phyloP scores from a whole-genome alignment of 768 basidiomycete species.

The Pisolithus microcarpus region DNA sequence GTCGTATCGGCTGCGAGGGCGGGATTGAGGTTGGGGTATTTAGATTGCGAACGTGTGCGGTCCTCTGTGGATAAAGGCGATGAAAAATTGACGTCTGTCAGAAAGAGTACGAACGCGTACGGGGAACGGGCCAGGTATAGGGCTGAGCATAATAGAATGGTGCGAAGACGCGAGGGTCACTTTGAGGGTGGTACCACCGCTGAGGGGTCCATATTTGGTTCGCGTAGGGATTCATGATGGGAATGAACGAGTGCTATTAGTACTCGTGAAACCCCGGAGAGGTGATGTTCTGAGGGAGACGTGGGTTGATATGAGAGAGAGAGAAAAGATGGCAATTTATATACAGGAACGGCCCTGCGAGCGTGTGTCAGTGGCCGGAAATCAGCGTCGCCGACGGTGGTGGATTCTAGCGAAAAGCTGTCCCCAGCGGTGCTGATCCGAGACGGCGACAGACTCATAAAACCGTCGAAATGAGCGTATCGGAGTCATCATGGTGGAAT shows the following conservation, averaged over 20 bases:
- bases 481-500: no score
- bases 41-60: conserved; percentile 21
- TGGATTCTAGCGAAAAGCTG: no score
- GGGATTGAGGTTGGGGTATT: conserved; percentile 48
- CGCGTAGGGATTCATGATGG: conserved; percentile 19
- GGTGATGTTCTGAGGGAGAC: neutral
- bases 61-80: conserved; percentile 9
- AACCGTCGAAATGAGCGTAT: no score
- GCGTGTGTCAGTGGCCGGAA: no score
- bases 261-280: neutral
- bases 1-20: conserved; percentile 47
- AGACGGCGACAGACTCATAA: no score
- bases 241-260: neutral
- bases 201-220: conserved; percentile 7
- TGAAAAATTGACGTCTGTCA: neutral
- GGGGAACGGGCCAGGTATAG: conserved; percentile 9
- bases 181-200: conserved; percentile 19
- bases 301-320: neutral
- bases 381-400: no score
- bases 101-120: conserved; percentile 8
- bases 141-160: conserved; percentile 16
- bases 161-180: conserved; percentile 26
- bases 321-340: no score
- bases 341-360: no score
- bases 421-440: no score